phyloP scores from a whole-genome alignment of 176 grass and related monocot species.

The Zoysia pacifica region DNA sequence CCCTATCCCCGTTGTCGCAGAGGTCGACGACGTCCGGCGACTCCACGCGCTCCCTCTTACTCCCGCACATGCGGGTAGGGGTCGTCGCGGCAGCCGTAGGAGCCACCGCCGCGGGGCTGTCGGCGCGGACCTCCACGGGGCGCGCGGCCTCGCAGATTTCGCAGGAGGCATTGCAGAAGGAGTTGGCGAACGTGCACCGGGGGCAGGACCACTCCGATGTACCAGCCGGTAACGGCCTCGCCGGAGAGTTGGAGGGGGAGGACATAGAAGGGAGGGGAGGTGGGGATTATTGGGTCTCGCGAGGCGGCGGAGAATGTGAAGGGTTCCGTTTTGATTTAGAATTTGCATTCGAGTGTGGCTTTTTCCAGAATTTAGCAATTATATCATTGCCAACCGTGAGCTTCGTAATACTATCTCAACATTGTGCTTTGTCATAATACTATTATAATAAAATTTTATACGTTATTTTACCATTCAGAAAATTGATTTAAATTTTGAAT shows the following conservation, averaged over 20 bases:
- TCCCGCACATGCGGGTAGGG: background rate
- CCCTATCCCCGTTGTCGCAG: background rate
- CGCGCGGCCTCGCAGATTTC: conserved; percentile 34
- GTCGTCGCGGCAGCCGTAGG: conserved; percentile 12
- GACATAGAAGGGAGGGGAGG: background rate
- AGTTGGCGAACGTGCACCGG: conserved; percentile 52
- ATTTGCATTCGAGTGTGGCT: background rate
- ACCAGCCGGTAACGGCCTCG: background rate
- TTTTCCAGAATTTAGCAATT: too few species aligned
- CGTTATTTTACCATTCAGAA: too few species aligned
- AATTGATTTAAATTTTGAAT: too few species aligned
- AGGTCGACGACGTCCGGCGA: conserved; percentile 9
- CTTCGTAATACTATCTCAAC: too few species aligned
- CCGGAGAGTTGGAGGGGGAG: conserved; percentile 4
- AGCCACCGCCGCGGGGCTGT: conserved; percentile 34
- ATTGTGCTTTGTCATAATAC: too few species aligned
- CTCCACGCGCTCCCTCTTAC: conserved; percentile 40
- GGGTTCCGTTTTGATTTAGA: background rate
- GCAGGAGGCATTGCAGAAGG: conserved; percentile 31
- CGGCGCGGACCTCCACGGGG: conserved; percentile 49
- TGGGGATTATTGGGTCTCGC: background rate
- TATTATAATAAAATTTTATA: too few species aligned
- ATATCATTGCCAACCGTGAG: too few species aligned
- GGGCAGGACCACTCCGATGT: conserved; percentile 44
- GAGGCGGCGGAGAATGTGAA: background rate